Conservation (phyloP, 2,329 filamentous ascomycete species). For the Furcasterigmium furcatum region DNA sequence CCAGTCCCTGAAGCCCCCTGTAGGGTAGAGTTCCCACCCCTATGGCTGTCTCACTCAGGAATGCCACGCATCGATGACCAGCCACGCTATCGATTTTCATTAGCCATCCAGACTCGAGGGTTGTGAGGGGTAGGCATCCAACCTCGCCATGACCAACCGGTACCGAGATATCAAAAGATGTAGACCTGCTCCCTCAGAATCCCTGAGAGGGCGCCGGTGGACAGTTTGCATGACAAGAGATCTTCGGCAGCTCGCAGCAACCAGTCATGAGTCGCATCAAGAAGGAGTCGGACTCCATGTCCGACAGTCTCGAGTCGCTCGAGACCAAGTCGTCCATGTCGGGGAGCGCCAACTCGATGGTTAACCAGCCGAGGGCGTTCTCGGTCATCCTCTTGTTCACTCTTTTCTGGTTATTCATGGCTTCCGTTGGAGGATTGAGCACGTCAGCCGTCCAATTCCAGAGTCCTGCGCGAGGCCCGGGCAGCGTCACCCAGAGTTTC, state of each 20-base stretch:
- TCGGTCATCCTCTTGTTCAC: slow-evolving; percentile 6
- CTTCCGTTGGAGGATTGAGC: slow-evolving; percentile 9
- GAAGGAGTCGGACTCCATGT: slow-evolving; percentile 3
- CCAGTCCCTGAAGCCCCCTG: not conserved
- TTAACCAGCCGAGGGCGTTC: slow-evolving; percentile 10
- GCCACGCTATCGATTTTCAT: not conserved
- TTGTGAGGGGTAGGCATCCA: no score
- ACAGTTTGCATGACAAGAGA: not conserved
- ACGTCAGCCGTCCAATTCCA: slow-evolving; percentile 12
- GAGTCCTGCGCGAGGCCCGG: slow-evolving; percentile 5
- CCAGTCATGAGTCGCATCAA: not conserved
- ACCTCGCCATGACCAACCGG: no score
- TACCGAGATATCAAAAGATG: not conserved
- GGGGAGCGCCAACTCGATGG: slow-evolving; percentile 10
- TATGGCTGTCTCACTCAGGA: not conserved
- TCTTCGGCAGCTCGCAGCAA: not conserved
- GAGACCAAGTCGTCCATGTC: slow-evolving; percentile 13
- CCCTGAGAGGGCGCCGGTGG: no score
- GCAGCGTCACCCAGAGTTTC: slow-evolving; percentile 13
- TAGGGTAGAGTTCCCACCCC: not conserved
- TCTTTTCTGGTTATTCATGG: slow-evolving; percentile 9
- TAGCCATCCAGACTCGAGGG: not conserved
- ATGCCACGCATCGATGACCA: not conserved
- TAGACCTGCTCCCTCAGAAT: not conserved
- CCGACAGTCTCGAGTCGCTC: slow-evolving; percentile 9